Conservation (phyloP, 352 stramenopile genomes). For the Globisporangium paddicum region DNA sequence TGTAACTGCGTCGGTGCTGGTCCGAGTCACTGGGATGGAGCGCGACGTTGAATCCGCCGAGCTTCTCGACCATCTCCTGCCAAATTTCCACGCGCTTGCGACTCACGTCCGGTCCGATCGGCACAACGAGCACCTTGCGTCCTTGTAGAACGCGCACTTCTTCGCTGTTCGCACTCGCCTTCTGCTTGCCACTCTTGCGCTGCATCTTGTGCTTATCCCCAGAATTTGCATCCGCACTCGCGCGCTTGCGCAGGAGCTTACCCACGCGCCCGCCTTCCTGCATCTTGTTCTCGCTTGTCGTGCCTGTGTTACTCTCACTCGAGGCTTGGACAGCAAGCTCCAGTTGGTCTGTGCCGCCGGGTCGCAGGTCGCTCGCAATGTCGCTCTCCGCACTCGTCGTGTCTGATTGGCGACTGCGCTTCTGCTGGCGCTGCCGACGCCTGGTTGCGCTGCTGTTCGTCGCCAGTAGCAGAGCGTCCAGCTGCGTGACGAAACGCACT, state of each 20-base stretch:
- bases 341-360: not conserved
- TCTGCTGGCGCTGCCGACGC: not conserved
- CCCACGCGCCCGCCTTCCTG: not conserved
- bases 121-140: conserved; percentile 43
- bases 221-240: not conserved
- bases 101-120: conserved; percentile 59
- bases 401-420: not conserved
- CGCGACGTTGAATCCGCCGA: conserved; percentile 30
- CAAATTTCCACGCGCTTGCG: conserved; percentile 62
- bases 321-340: not conserved
- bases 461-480: conserved; percentile 37
- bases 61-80: conserved; percentile 43
- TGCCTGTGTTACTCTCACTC: not conserved
- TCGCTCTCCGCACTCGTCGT: not conserved
- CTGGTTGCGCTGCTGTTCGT: not conserved
- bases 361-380: not conserved
- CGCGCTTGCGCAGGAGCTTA: not conserved
- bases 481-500: conserved; percentile 35
- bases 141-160: conserved; percentile 28
- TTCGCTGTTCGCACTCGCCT: not conserved
- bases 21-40: not conserved
- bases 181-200: conserved; percentile 16
- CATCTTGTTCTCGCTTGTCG: not conserved
- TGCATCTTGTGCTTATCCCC: not conserved
- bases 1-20: not conserved